phyloP scores from a whole-genome alignment of 2,329 filamentous ascomycete genomes.

The Penicillium sp. region DNA sequence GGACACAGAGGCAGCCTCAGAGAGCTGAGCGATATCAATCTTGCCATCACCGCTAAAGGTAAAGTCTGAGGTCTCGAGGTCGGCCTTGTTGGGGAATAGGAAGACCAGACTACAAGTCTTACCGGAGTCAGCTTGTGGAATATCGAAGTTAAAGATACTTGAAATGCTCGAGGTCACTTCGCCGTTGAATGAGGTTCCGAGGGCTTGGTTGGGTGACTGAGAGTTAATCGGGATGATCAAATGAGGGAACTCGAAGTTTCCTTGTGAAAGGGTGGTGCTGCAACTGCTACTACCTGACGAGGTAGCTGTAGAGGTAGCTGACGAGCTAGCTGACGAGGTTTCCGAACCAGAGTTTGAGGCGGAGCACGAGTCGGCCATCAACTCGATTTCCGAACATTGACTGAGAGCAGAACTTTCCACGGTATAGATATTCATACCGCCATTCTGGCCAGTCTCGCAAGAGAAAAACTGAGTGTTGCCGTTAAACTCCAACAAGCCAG shows the following conservation, averaged over 20 bases:
- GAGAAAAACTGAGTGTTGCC: constrained; percentile 58
- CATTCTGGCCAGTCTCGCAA: constrained; percentile 55
- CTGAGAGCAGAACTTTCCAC: constrained; percentile 24
- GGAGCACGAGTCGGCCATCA: constrained; percentile 41
- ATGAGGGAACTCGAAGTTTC: constrained; percentile 59
- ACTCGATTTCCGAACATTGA: constrained; percentile 33
- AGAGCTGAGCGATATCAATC: constrained; percentile 56
- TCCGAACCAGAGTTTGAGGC: constrained; percentile 18
- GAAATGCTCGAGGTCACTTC: constrained; percentile 55
- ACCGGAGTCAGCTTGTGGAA: constrained; percentile 54
- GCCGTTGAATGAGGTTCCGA: constrained; percentile 58
- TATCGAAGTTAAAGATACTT: constrained; percentile 70
- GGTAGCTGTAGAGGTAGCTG: not conserved
- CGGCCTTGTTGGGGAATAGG: constrained; percentile 59
- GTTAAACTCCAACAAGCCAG: constrained; percentile 56
- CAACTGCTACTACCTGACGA: constrained; percentile 34
- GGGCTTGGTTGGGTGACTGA: constrained; percentile 51
- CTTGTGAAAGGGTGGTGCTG: constrained; percentile 41
- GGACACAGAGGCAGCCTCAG: constrained; percentile 42
- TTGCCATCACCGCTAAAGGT: constrained; percentile 58
- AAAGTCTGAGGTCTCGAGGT: constrained; percentile 61
- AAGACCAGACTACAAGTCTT: constrained; percentile 67
- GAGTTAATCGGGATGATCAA: constrained; percentile 64
- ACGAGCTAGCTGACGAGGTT: constrained; percentile 11
- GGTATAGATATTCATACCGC: constrained; percentile 45